A percentile compares a stretch with the other conserved stretches of the same genome.
phyloP scores from a whole-genome alignment of 768 basidiomycete genomes.

The Nevesoporus exiguus region DNA sequence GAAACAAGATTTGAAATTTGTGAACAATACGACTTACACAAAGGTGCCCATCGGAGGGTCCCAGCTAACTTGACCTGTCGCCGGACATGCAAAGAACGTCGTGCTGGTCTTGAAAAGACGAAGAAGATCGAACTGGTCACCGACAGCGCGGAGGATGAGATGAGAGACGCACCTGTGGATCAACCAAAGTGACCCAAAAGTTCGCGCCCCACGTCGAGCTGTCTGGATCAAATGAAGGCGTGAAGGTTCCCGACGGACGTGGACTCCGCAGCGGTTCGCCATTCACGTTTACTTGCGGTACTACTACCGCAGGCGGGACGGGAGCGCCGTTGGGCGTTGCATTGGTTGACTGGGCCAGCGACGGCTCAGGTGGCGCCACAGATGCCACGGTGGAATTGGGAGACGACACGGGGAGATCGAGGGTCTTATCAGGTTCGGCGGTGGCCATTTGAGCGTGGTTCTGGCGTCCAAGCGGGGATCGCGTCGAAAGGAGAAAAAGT shows the following conservation, averaged over 20 bases:
- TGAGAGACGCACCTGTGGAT: slow-evolving; percentile 79
- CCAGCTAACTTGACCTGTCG: slow-evolving; percentile 91
- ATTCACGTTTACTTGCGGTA: slow-evolving; percentile 36
- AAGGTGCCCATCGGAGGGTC: slow-evolving; percentile 87
- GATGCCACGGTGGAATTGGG: slow-evolving; percentile 1
- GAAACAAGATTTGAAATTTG: slow-evolving; percentile 18
- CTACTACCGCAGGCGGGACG: slow-evolving; percentile 17
- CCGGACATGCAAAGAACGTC: slow-evolving; percentile 90
- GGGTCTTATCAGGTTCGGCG: slow-evolving; percentile 23
- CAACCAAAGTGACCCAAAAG: slow-evolving; percentile 92
- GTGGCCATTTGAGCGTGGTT: slow-evolving; percentile 21
- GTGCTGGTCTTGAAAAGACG: slow-evolving; percentile 43
- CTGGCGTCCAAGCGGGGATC: slow-evolving; percentile 7
- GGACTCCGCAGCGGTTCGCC: slow-evolving; percentile 32
- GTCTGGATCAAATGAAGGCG: slow-evolving; percentile 22
- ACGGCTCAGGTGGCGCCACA: slow-evolving; percentile 1
- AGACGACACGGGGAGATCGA: slow-evolving; percentile 21
- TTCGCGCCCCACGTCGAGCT: slow-evolving; percentile 78
- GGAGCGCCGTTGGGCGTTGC: slow-evolving; percentile 12
- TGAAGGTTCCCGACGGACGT: slow-evolving; percentile 29
- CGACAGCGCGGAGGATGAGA: slow-evolving; percentile 6
- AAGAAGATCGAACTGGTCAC: slow-evolving; percentile 7
- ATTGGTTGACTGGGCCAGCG: slow-evolving; percentile 9
- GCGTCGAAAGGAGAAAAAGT: slow-evolving; percentile 6
- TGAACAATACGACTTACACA: slow-evolving; percentile 51